Evolutionary conservation across 495 filamentous ascomycete species (phyloP), one percentile per base, ranked within the genome.

Genomic region (Opeltia flavorubescens): DNA sequence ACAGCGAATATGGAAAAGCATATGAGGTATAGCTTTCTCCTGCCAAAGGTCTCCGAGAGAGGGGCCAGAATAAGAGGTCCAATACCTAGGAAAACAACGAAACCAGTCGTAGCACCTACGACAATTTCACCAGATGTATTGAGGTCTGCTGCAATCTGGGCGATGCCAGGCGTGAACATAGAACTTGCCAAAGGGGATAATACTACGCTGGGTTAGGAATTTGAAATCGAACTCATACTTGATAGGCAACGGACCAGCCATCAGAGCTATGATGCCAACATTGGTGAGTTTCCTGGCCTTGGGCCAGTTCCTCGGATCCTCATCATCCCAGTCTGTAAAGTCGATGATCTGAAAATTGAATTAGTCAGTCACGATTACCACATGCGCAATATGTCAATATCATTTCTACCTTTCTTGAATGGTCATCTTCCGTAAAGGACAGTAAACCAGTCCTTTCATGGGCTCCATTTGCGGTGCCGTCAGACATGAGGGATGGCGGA

Each of bases 61-160:
- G 84, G 83, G n/a, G 86, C 84, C 6, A 87, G 66, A 15, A 89
- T 55, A 8, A 89, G 60, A 39, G 74, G 78, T 0, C 86, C 86
- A 3, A 93, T 64, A 0, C 85, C 86, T 2, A 93, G 66, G 9
- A 83, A 80, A 6, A 74, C 70, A 12, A 81, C 56, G 44, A 71
- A 70, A 29, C 55, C 51, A 15, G 55, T 57, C 2, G 55, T 57
- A 41, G 55, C 55, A 18, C 55, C 66, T 26, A 67, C 60, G 11
- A 67, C 59, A 5, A 38, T 52, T 33, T 51, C 46, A 5, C 33
- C 21, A 2, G 40, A 53, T 7, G 56, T 60, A 11, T 64, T 47
- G 4, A 68, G 48, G 24, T 54, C 54, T 29, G 58, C 49, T 2
- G 63, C 66, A 20, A 68, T 68, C 41, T 67, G 57, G 8, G 52